Conservation (phyloP, 305 asterid species). For the Fraxinus ornus region DNA sequence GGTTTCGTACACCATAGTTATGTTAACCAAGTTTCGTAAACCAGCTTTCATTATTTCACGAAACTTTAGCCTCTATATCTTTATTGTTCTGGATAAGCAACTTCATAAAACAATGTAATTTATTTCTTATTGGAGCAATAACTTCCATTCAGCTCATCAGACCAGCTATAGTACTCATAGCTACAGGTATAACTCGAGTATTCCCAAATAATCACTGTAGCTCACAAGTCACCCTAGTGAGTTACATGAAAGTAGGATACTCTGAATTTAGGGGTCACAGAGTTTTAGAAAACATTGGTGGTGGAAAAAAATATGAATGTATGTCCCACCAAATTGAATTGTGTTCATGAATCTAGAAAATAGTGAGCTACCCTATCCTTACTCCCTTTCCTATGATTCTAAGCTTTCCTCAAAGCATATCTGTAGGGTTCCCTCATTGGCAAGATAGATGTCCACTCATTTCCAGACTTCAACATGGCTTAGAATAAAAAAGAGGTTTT, state of each 20-base stretch:
- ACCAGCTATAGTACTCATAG: neutral
- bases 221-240: neutral
- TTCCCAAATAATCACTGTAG: neutral
- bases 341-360: neutral
- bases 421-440: neutral
- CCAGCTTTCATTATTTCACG: neutral
- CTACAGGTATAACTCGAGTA: neutral
- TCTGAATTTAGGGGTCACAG: neutral
- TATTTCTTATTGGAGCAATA: neutral
- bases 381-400: neutral
- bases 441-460: neutral
- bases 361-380: neutral
- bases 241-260: neutral
- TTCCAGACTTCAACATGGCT: neutral
- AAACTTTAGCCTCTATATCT: neutral
- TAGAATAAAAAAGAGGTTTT: neutral
- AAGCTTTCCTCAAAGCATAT: neutral
- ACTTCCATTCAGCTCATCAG: neutral
- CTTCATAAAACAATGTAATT: neutral
- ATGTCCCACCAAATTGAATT: neutral
- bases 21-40: neutral
- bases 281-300: neutral
- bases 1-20: neutral
- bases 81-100: neutral
- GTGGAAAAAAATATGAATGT: neutral